Conservation (phyloP, 2,329 filamentous ascomycete species). For the Claviceps capensis region DNA sequence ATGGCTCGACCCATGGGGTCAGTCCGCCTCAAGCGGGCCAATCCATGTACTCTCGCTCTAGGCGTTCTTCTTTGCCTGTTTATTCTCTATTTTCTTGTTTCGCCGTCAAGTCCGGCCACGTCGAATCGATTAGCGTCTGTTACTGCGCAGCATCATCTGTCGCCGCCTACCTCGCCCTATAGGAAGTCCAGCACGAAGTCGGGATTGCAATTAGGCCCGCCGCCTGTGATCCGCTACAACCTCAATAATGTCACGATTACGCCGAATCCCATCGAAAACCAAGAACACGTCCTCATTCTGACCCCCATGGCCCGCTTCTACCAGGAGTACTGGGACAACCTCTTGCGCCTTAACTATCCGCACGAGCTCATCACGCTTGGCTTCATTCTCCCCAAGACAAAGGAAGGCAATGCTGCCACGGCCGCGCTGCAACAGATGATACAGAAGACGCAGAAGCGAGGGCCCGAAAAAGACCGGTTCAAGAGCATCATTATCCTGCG, state of each 20-base stretch:
- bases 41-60: constrained; percentile 60
- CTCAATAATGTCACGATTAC: constrained; percentile 91
- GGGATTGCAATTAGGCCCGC: constrained; percentile 34
- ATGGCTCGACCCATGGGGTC: constrained; percentile 48
- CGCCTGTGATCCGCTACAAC: constrained; percentile 83
- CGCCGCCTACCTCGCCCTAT: constrained; percentile 29
- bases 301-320: constrained; percentile 93
- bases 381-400: constrained; percentile 90
- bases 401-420: constrained; percentile 81
- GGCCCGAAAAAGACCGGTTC: constrained; percentile 70
- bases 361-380: constrained; percentile 90
- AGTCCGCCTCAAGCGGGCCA: constrained; percentile 66
- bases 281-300: constrained; percentile 78
- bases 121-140: constrained; percentile 34
- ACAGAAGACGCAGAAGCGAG: constrained; percentile 64
- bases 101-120: constrained; percentile 33
- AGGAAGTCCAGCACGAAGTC: constrained; percentile 23
- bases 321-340: constrained; percentile 88
- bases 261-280: constrained; percentile 57
- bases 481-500: constrained; percentile 87
- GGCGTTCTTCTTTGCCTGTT: constrained; percentile 60
- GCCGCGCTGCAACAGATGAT: constrained; percentile 73
- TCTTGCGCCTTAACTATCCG: constrained; percentile 71
- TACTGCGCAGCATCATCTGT: constrained; percentile 29
- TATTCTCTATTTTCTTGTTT: constrained; percentile 51